phyloP scores from a whole-genome alignment of 2,329 filamentous ascomycete genomes.

The Talaromyces sp. region DNA sequence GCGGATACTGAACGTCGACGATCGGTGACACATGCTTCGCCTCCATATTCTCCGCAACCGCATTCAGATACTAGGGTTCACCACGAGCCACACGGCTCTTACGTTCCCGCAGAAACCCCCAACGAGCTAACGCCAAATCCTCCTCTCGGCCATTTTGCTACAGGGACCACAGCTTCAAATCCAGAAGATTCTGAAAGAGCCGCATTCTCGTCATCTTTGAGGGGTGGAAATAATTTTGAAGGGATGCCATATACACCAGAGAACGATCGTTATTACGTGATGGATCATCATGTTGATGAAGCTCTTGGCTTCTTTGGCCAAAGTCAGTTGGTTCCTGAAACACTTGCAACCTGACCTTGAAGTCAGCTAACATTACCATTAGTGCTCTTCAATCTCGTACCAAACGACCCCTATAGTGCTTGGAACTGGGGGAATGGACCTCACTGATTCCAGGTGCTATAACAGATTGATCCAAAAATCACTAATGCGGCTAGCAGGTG shows the following conservation, averaged over 20 bases:
- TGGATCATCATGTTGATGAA: conserved; percentile 2
- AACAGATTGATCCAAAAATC: too few relatives aligned
- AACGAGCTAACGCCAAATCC: neutral
- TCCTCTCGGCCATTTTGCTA: neutral
- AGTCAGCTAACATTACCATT: neutral
- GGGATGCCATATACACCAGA: neutral
- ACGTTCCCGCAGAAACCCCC: neutral
- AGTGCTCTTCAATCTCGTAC: neutral
- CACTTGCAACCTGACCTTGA: neutral
- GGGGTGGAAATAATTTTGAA: neutral
- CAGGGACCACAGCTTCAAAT: neutral
- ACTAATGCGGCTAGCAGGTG: too few relatives aligned
- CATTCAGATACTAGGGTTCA: neutral
- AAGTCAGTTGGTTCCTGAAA: neutral
- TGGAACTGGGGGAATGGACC: neutral
- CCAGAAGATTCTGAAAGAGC: neutral
- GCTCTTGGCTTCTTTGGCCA: neutral
- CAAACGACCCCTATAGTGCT: neutral
- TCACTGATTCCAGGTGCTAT: neutral
- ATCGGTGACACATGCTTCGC: neutral
- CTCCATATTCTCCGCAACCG: neutral
- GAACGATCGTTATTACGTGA: neutral
- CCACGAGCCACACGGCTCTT: neutral
- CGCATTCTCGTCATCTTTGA: neutral
- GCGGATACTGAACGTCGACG: neutral